Evolutionary conservation across 73 alveolate species (phyloP), one percentile per base, ranked within the genome.

Genomic region (Urostyla sp.): DNA sequence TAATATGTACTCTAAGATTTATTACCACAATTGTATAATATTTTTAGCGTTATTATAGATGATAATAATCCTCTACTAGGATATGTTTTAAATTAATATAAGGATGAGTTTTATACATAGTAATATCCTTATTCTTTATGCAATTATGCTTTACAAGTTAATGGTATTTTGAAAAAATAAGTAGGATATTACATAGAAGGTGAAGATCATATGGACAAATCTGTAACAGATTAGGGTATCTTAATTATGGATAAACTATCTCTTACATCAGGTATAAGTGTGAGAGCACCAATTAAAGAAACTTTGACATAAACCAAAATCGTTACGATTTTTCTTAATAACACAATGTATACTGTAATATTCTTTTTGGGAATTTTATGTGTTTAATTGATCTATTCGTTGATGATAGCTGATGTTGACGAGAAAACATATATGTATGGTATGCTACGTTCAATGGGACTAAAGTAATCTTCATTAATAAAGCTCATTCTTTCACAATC

Each of bases 401-500:
- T 95, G 32, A 92, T 92, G 98, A 45, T 95, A n/a, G 87, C 95
- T 24, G 95, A 95, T 82, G 94, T 92, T 0, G 98, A 95, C 32
- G 98, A 95, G 67, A 92, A 94, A 83, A 92, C 98, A 21, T 95
- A 95, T 79, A 97, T 92, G 80, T 86, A 79, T 63, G 98, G 98
- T 0, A 92, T 95, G 99, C 79, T 95, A 35, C 75, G 99, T 55
- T 91, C 98, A 11, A 90, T 95, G 72, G 99, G 99, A 35, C 77
- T 92, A 26, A 75, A 75, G 54, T 73, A 90, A 67, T 56, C 59
- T 32, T 69, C 90, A 51, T 45, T 94, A 31, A 88, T 87, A 20
- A 32, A 27, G 35, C 53, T 91, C 44, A 61, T 94, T 10, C 16
- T 87, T 23, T 36, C 90, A 26, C 90, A 94, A 77, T 92, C 95